Base-by-base conservation (phyloP, 2,329 filamentous ascomycete species). In the Cladosporium sp. region DNA sequence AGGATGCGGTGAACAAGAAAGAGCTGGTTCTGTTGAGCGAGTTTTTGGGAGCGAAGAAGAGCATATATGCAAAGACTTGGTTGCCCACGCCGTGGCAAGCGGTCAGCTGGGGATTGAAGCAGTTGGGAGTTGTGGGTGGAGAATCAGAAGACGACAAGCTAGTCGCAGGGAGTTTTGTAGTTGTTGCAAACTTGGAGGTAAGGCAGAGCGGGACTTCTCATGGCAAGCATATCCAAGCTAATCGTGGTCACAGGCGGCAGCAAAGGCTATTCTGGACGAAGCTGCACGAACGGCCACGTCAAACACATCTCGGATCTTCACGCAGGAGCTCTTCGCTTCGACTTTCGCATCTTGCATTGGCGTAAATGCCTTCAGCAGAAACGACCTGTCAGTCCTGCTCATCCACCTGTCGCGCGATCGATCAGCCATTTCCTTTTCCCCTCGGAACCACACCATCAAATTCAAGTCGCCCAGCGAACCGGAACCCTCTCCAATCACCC, bases 31-130 rank as follows among this genome's bases (percentile, higher is more conserved):
- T 85, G 0, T 62, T 92, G 9, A 71, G 79, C 12, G 78, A 85
- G 8, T 98, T 95, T 60, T 67, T 86, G 48, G 64, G 66, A 3
- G 74, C 78, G 2, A 78, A 77, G 47, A 80, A 84, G 50, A 92
- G 83, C 69, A 82, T 95, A 55, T 91, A 91, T 62, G 73, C 77
- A 55, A 78, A 77, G 47, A 80, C 79, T 43, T 88, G 88, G 80
- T 71, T 82, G n/a, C 75, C 81, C 1, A 74, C 83, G 47, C 82
- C 88, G 2, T 86, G 84, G 80, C 76, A 78, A 49, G 76, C 91
- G 4, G 68, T 93, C 57, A 78, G 78, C 8, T 96, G 91, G 90
- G 83, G 86, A 0, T 67, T 91, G 53, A 78, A 79, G 48, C 83
- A 87, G 61, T 67, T 89, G 13, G 87, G 61, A 18, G 47, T 60